Percentiles rank a stretch among this genome's conserved stretches.
Conservation (phyloP, 768 basidiomycete species). For the Leccinellum albellum region DNA sequence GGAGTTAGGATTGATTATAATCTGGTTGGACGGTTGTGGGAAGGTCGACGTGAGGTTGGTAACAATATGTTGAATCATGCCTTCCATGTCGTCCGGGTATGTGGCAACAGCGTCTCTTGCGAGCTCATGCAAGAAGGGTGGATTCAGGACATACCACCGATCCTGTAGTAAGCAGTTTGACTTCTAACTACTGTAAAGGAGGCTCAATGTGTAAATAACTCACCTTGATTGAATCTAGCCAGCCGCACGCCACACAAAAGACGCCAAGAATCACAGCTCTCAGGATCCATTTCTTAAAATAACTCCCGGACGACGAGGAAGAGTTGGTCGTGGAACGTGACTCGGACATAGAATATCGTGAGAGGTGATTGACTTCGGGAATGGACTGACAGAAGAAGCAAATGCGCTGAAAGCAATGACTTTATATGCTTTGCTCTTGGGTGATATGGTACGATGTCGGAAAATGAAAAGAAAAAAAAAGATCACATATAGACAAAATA, state of each 20-base stretch:
- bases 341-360: constrained; percentile 18
- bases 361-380: neutral
- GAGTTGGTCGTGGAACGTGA: neutral
- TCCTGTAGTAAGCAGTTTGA: constrained; percentile 41
- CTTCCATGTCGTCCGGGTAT: constrained; percentile 58
- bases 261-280: constrained; percentile 26
- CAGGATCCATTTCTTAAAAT: constrained; percentile 32
- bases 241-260: constrained; percentile 38
- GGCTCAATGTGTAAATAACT: constrained; percentile 2
- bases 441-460: constrained; percentile 4
- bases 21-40: constrained; percentile 45
- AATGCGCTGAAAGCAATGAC: neutral
- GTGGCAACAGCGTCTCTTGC: constrained; percentile 68
- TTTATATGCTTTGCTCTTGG: neutral
- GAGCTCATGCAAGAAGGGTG: constrained; percentile 64
- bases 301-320: neutral
- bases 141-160: constrained; percentile 86
- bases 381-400: neutral
- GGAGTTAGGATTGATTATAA: constrained; percentile 54
- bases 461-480: neutral
- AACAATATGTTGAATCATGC: constrained; percentile 81
- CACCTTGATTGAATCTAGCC: constrained; percentile 66
- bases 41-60: constrained; percentile 73
- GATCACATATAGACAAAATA: no score
- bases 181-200: neutral